Evolutionary conservation across 2,329 filamentous ascomycete genomes (phyloP).

Genomic region (Nemania serpens): DNA sequence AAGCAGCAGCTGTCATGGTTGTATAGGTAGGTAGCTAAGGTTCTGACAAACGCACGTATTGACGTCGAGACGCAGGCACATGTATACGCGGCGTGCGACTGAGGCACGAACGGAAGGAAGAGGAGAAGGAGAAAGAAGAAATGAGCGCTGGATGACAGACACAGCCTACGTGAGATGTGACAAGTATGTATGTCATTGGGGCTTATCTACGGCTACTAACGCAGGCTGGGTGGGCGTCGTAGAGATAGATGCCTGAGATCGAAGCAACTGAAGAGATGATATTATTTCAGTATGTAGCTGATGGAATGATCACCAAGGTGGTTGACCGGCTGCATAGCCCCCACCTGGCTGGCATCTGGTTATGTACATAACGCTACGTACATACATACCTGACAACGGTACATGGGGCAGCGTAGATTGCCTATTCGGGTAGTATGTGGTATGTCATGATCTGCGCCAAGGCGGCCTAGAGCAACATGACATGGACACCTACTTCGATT

Average conservation of each 20-base stretch:
- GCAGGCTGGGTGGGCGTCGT: neutral
- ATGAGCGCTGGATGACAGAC: neutral
- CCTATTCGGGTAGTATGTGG: conserved; percentile 11
- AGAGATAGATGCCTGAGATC: neutral
- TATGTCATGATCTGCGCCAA: conserved; percentile 1
- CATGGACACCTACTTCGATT: neutral
- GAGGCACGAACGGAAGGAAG: too few species aligned
- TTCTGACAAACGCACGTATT: too few species aligned
- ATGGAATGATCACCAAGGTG: neutral
- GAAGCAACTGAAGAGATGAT: neutral
- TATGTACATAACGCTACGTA: too few species aligned
- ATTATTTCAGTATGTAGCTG: too few species aligned
- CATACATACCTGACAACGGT: neutral
- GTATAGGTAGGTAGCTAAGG: neutral
- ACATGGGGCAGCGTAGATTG: neutral
- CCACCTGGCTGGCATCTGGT: too few species aligned
- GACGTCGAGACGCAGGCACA: too few species aligned
- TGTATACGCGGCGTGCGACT: too few species aligned
- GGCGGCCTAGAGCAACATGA: neutral
- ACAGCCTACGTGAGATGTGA: conserved; percentile 7
- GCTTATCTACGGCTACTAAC: neutral
- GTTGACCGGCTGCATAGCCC: neutral
- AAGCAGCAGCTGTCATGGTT: conserved; percentile 15
- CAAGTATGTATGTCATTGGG: neutral
- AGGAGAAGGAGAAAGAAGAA: neutral